Base-by-base conservation (phyloP, 2,329 filamentous ascomycete genomes). In the Dactylellina sp. region DNA sequence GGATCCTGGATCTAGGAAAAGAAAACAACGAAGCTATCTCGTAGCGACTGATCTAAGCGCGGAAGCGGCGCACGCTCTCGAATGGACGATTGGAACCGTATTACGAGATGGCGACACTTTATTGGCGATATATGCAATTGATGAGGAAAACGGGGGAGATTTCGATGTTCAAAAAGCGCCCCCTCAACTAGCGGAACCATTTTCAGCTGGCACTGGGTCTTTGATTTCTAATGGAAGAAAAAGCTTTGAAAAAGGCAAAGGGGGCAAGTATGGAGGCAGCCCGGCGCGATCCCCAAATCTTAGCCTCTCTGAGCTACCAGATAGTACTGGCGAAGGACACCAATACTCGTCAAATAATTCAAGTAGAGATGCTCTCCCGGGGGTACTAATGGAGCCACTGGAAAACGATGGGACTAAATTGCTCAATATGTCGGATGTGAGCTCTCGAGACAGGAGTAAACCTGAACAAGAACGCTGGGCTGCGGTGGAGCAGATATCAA, bases 71-170 rank as follows among this genome's bases (percentile, higher is more conserved):
- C 96, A 98, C 80, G 95, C 95, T 0, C 85, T 99, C 32, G 95
- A 99, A 81, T 99, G 95, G 95, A 95, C 94, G 0, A 93, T 99
- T 64, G 95, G 95, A 6, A 98, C 94, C 0, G 93, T 98, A 4
- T 84, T 99, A 28, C 88, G 95, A 53, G 93, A 98, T 78, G 95
- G 95, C 6, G 95, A 99, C 80, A 98, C 94, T 0, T 85, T 99
- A 37, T 89, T 97, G 75, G 93, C 92, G 1, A 92, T 98, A 49
- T 97, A 96, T 82, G 96, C 93, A 66, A 89, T 96, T 22, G 93
- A 97, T 77, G 94, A 98, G 80, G 94, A 98, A 77, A 86, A 85
- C 7, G 88, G 80, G 60, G 77, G 78, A 14, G 82, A 82, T 40
- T 82, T 82, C 22, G 82, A 78, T 42, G 28, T 61, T 24, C 55